A percentile compares a stretch with the other conserved stretches of the same genome.
phyloP scores from a whole-genome alignment of 2,329 filamentous ascomycete species.

The Cladosporium sp. region DNA sequence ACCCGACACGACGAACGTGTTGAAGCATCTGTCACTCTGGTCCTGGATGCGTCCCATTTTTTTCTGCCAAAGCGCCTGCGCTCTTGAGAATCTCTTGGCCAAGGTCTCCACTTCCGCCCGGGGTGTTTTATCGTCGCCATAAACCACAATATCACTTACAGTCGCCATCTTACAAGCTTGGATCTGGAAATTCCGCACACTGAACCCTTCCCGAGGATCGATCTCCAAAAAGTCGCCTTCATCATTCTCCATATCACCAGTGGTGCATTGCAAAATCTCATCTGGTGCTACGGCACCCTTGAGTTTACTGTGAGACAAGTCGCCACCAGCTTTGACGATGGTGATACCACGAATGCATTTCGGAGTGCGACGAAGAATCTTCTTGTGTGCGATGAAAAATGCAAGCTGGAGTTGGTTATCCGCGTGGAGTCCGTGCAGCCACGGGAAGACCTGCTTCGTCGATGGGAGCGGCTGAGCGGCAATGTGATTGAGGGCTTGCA shows the following conservation, averaged over 20 bases:
- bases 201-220: conserved; percentile 87
- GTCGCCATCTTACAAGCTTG: conserved; percentile 83
- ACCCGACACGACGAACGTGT: conserved; percentile 74
- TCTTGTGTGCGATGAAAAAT: conserved; percentile 79
- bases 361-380: conserved; percentile 65
- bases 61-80: conserved; percentile 71
- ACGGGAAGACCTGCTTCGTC: conserved; percentile 84
- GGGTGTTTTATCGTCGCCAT: conserved; percentile 66
- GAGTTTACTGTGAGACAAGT: conserved; percentile 67
- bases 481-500: conserved; percentile 68
- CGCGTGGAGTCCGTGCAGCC: conserved; percentile 89
- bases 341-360: conserved; percentile 76
- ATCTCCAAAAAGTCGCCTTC: conserved; percentile 66
- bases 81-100: conserved; percentile 62
- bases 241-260: conserved; percentile 23
- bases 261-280: conserved; percentile 61
- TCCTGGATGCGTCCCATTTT: conserved; percentile 51
- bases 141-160: conserved; percentile 88
- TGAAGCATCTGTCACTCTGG: conserved; percentile 56
- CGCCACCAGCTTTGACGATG: conserved; percentile 82
- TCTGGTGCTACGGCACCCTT: conserved; percentile 82
- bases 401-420: conserved; percentile 83
- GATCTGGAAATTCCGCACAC: conserved; percentile 95
- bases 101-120: conserved; percentile 62
- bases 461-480: conserved; percentile 79